phyloP scores from a whole-genome alignment of 2,329 filamentous ascomycete genomes.

The Myriosclerotinia scirpicola region DNA sequence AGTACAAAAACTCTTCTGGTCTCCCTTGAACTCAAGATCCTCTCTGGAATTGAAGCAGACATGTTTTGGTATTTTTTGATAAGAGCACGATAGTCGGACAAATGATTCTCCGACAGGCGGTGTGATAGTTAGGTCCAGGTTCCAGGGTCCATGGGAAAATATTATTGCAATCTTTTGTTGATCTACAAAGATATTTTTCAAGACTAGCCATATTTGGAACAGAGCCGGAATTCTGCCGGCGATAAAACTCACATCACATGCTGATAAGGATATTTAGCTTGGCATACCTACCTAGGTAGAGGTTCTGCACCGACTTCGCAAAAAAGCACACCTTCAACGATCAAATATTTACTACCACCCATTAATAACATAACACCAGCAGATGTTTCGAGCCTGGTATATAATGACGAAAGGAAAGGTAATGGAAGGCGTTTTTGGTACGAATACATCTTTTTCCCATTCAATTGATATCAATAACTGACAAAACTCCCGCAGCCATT shows the following conservation, averaged over 20 bases:
- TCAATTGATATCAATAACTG: slow-evolving; percentile 15
- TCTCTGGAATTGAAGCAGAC: not conserved
- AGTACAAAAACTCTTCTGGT: not conserved
- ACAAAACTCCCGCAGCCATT: slow-evolving; percentile 61
- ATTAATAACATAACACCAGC: slow-evolving; percentile 15
- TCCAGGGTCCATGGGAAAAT: too few relatives aligned
- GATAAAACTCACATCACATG: not conserved
- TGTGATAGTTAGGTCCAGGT: not conserved
- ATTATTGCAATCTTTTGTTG: too few relatives aligned
- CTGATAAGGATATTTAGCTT: slow-evolving; percentile 12
- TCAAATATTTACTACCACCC: slow-evolving; percentile 5
- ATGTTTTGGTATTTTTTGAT: not conserved
- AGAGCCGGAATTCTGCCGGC: not conserved
- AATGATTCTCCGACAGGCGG: not conserved
- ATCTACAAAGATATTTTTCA: not conserved
- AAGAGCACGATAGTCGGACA: not conserved
- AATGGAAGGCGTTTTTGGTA: slow-evolving; percentile 64
- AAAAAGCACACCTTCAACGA: slow-evolving; percentile 6
- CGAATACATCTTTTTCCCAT: slow-evolving; percentile 26
- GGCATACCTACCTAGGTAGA: not conserved
- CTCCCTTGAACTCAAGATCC: not conserved
- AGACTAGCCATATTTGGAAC: not conserved
- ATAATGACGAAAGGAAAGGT: slow-evolving; percentile 46
- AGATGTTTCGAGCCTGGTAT: slow-evolving; percentile 34
- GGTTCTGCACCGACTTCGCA: not conserved